Evolutionary conservation across 352 stramenopile genomes (phyloP).

Genomic region (Thalassiosira hispida): DNA sequence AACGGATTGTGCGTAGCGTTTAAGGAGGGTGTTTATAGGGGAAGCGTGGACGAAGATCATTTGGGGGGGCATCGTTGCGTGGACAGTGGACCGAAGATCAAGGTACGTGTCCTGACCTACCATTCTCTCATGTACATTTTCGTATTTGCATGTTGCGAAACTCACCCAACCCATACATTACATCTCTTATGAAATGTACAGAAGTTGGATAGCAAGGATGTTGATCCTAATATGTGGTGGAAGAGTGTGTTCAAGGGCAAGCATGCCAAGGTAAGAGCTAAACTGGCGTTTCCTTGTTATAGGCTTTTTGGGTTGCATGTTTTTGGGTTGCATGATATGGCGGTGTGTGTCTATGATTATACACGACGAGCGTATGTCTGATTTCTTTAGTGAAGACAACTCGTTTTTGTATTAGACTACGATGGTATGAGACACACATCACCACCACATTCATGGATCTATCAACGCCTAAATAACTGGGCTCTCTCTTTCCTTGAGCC

Average conservation of each 20-base stretch:
- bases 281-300: constrained; percentile 12
- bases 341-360: not conserved
- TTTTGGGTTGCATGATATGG: not conserved
- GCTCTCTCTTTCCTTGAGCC: too few species aligned
- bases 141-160: too few species aligned
- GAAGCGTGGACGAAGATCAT: constrained; percentile 76
- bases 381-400: too few species aligned
- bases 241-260: constrained; percentile 65
- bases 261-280: constrained; percentile 43
- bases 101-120: too few species aligned
- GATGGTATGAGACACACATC: too few species aligned
- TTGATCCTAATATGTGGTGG: constrained; percentile 52
- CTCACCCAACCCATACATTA: too few species aligned
- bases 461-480: too few species aligned
- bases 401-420: too few species aligned
- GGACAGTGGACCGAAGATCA: constrained; percentile 9
- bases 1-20: constrained; percentile 84
- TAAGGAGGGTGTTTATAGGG: constrained; percentile 73
- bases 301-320: not conserved
- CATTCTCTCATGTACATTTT: too few species aligned
- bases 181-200: too few species aligned
- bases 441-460: not conserved
- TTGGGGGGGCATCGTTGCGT: constrained; percentile 62
- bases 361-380: too few species aligned
- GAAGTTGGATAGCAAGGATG: constrained; percentile 14